A percentile compares a stretch with the other conserved stretches of the same genome.
phyloP scores from a whole-genome alignment of 495 filamentous ascomycete genomes.

The Halenospora varia region DNA sequence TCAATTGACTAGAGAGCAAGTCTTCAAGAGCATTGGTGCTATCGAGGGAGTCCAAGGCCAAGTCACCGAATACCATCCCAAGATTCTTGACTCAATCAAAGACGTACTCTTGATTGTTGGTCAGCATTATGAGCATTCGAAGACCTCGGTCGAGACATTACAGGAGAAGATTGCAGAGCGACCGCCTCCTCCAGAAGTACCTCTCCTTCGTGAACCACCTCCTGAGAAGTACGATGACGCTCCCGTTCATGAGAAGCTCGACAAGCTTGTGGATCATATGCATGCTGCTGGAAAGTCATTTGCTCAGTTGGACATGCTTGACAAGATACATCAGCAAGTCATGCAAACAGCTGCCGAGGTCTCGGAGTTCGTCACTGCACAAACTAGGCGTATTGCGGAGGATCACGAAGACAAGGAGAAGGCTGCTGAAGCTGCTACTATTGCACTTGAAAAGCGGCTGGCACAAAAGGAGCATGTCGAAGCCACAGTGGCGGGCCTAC shows the following conservation, averaged over 20 bases:
- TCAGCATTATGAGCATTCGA: constrained; percentile 74
- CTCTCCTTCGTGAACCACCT: constrained; percentile 32
- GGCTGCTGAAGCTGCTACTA: constrained; percentile 74
- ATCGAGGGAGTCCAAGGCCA: constrained; percentile 74
- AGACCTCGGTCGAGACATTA: constrained; percentile 38
- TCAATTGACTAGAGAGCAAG: constrained; percentile 69
- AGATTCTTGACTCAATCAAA: constrained; percentile 75
- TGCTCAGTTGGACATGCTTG: constrained; percentile 68
- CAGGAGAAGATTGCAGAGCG: constrained; percentile 49
- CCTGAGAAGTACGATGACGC: constrained; percentile 63
- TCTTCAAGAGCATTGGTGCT: constrained; percentile 62
- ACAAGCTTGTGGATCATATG: constrained; percentile 71
- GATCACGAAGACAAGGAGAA: constrained; percentile 76
- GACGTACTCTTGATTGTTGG: constrained; percentile 77
- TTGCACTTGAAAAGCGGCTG: constrained; percentile 74
- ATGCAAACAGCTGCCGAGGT: constrained; percentile 81
- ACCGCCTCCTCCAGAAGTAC: constrained; percentile 14
- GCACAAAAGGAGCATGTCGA: constrained; percentile 79
- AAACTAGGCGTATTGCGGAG: constrained; percentile 73
- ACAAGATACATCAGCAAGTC: constrained; percentile 87
- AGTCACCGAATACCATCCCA: constrained; percentile 75
- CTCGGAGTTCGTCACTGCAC: constrained; percentile 75
- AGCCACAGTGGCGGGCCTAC: constrained; percentile 58
- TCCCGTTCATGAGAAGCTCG: constrained; percentile 76
- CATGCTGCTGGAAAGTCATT: constrained; percentile 50